These are phyloP conservation scores for Xylaria longipes DNA, from an alignment of 495 filamentous ascomycete species.

Conservation along the genomic window DNA sequence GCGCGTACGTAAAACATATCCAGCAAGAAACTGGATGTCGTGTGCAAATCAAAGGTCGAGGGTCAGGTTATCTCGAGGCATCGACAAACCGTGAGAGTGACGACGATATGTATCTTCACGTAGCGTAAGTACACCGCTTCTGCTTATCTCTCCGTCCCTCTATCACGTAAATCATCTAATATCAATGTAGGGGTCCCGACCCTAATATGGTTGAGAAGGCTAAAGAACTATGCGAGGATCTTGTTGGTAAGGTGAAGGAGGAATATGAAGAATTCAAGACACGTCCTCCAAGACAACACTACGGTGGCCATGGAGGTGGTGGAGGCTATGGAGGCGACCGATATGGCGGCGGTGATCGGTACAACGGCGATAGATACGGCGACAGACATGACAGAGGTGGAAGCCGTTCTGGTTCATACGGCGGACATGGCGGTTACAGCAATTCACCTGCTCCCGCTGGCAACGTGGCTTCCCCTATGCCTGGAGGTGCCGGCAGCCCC, in stretches of 20 bases:
- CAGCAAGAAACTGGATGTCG: slow-evolving; percentile 92
- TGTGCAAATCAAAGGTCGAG: slow-evolving; percentile 96
- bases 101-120: slow-evolving; percentile 93
- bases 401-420: slow-evolving; percentile 42
- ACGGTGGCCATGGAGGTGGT: slow-evolving; percentile 52
- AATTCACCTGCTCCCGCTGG: slow-evolving; percentile 40
- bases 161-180: slow-evolving; percentile 41
- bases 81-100: slow-evolving; percentile 86
- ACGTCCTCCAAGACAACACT: slow-evolving; percentile 73
- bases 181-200: slow-evolving; percentile 74
- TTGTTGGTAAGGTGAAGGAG: slow-evolving; percentile 80
- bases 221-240: slow-evolving; percentile 85
- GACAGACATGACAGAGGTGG: slow-evolving; percentile 41
- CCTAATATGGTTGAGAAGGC: slow-evolving; percentile 83
- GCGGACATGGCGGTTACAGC: slow-evolving; percentile 48
- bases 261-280: slow-evolving; percentile 90
- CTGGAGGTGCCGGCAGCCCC: slow-evolving; percentile 45
- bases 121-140: slow-evolving; percentile 69
- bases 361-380: slow-evolving; percentile 44
- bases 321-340: slow-evolving; percentile 44
- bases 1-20: slow-evolving; percentile 95
- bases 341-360: slow-evolving; percentile 44
- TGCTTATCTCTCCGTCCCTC: not conserved
- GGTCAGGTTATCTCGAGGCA: slow-evolving; percentile 92
- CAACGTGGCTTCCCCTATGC: slow-evolving; percentile 38